Base-by-base conservation (phyloP, 2,329 filamentous ascomycete genomes). In the Exophiala viscosa region DNA sequence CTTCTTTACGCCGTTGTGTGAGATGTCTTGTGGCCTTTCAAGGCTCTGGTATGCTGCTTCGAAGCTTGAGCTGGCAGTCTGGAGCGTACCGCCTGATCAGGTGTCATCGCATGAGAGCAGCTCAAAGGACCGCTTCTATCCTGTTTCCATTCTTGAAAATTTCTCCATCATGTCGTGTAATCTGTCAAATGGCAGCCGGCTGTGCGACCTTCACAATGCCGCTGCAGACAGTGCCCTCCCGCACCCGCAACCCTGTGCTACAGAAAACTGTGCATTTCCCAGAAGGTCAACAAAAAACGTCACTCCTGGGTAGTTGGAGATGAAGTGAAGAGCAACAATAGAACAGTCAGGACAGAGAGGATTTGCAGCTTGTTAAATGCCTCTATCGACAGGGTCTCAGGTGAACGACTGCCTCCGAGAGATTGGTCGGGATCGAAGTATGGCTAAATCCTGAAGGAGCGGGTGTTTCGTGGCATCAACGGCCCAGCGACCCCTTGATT, bases 111-210 rank as follows among this genome's bases (percentile, higher is more conserved):
- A 31, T 39, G 34, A 51, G 35, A 33, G 34, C 15, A 20, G 33
- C 47, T 50, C 20, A 45, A 45, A 41, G 31, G 38, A 46, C 23
- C 10, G 45, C 40, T 39, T 28, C 39, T 28, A 32, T 35, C 45
- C 28, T 18, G 45, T 46, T 39, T 52, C 49, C 45, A 44, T 45
- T 35, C 28, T 40, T 47, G 48, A 17, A 54, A 45, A 15, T 14
- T 34, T 43, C 39, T 47, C 35, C 35, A 33, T 54, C 32, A 47
- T 49, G 55, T 42, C 33, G 55, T 57, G 55, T 48, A 44, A 52
- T 47, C 44, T 54, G 55, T 57, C 55, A 43, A 53, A 54, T 51
- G 47, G 42, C 48, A 50, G 41, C 45, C 51, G 48, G 48, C 45
- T 54, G 51, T 57, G 39, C 44, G 15, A 54, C 50, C 35, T 41